phyloP scores from a whole-genome alignment of 169 alveolate genomes.

The Babesia caballi region DNA sequence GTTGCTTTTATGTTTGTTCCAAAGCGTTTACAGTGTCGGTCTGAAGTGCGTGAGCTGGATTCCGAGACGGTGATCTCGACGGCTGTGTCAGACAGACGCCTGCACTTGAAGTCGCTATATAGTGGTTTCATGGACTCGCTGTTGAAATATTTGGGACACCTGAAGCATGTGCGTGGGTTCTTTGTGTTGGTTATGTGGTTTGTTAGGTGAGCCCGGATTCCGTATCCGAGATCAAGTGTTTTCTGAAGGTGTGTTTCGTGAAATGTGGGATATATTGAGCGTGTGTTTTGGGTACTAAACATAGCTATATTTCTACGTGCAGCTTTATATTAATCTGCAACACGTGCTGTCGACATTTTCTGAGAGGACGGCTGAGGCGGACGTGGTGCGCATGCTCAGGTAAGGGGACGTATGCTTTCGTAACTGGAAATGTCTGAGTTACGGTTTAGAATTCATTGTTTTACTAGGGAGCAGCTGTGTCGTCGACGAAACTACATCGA shows the following conservation, averaged over 20 bases:
- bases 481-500: conserved; percentile 71
- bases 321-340: conserved; percentile 67
- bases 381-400: conserved; percentile 31
- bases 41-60: conserved; percentile 53
- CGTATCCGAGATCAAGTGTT: conserved; percentile 53
- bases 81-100: conserved; percentile 45
- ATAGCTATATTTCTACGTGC: not conserved
- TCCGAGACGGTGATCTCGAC: conserved; percentile 66
- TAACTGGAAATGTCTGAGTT: not conserved
- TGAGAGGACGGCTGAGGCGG: conserved; percentile 55
- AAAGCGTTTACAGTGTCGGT: not conserved
- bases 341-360: conserved; percentile 61
- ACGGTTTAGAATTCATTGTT: not conserved
- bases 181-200: conserved; percentile 1
- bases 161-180: conserved; percentile 40
- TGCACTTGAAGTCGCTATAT: conserved; percentile 65
- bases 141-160: conserved; percentile 26
- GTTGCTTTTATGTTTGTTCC: not conserved
- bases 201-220: conserved; percentile 51
- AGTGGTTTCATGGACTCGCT: conserved; percentile 63
- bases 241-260: conserved; percentile 49
- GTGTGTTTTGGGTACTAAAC: conserved; percentile 4
- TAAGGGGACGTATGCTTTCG: not conserved
- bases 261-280: conserved; percentile 43
- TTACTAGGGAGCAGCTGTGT: conserved; percentile 59